These are phyloP conservation scores for Trametes villosa DNA, from an alignment of 768 basidiomycete species.

Conservation along the genomic window DNA sequence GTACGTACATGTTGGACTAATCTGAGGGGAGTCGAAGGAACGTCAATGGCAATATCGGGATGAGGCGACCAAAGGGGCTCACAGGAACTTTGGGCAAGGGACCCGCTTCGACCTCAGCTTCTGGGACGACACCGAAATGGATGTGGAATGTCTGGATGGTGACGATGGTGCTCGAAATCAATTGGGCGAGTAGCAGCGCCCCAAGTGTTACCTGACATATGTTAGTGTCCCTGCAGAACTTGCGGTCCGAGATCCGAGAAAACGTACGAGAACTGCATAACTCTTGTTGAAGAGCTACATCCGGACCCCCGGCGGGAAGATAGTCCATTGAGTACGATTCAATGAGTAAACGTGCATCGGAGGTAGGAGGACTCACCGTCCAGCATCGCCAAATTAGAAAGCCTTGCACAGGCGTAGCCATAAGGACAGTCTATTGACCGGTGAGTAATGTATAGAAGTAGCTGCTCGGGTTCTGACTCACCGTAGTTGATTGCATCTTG, in stretches of 20 bases:
- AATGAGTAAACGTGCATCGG: no score
- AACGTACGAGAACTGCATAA: slow-evolving; percentile 21
- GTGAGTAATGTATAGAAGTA: neutral
- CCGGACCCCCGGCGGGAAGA: no score
- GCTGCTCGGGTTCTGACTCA: neutral
- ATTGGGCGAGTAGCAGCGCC: slow-evolving; percentile 13
- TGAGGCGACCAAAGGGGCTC: neutral
- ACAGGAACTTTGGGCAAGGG: slow-evolving; percentile 21
- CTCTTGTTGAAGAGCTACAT: slow-evolving; percentile 22
- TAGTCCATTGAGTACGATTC: no score
- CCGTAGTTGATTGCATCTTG: slow-evolving; percentile 24
- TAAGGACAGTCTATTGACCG: slow-evolving; percentile 22
- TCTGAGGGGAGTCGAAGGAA: neutral
- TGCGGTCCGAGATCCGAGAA: neutral
- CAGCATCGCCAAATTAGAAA: slow-evolving; percentile 37
- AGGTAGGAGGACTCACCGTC: slow-evolving; percentile 25
- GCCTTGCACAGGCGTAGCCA: slow-evolving; percentile 34
- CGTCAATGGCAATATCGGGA: neutral
- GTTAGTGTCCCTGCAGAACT: neutral
- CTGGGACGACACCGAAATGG: slow-evolving; percentile 20
- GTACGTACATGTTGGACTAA: slow-evolving; percentile 20
- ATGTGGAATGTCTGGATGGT: slow-evolving; percentile 22
- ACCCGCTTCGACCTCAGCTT: slow-evolving; percentile 12
- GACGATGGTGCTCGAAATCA: slow-evolving; percentile 19
- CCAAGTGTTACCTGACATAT: slow-evolving; percentile 10